Evolutionary conservation across 2,329 filamentous ascomycete genomes (phyloP).

Genomic region (Fusarium sp.): DNA sequence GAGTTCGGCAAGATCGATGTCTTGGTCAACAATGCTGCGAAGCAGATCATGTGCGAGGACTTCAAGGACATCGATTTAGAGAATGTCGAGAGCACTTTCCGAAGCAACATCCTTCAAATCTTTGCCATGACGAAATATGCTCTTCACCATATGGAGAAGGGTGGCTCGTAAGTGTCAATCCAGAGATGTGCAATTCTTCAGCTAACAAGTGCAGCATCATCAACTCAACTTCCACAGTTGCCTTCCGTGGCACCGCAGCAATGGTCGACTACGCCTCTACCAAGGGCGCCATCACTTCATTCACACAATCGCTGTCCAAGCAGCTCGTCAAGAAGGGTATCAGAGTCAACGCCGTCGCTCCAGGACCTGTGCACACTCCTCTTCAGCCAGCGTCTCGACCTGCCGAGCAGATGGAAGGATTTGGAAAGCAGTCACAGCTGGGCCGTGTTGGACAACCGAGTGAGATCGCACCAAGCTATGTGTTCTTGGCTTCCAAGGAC

Average conservation of each 20-base stretch:
- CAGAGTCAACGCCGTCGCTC: conserved; percentile 61
- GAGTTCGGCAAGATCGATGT: conserved; percentile 59
- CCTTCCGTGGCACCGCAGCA: conserved; percentile 61
- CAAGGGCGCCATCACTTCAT: conserved; percentile 68
- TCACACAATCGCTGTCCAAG: conserved; percentile 64
- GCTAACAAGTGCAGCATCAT: conserved; percentile 57
- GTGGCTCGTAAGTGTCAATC: conserved; percentile 53
- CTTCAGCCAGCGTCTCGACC: conserved; percentile 57
- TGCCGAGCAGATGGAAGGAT: conserved; percentile 58
- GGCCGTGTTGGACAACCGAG: conserved; percentile 57
- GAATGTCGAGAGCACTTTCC: conserved; percentile 66
- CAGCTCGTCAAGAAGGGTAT: conserved; percentile 68
- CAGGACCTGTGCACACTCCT: conserved; percentile 58
- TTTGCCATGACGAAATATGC: conserved; percentile 69
- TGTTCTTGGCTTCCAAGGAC: conserved; percentile 56
- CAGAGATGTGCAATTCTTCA: not conserved
- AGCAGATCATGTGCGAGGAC: conserved; percentile 64
- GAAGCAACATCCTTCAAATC: conserved; percentile 67
- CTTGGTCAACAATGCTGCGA: conserved; percentile 69
- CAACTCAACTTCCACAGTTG: conserved; percentile 65
- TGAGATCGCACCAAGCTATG: conserved; percentile 56
- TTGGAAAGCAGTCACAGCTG: conserved; percentile 53
- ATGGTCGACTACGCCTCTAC: conserved; percentile 68
- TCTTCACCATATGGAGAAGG: conserved; percentile 64
- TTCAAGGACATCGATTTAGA: conserved; percentile 65